Percentiles rank a stretch among this genome's conserved stretches.
phyloP scores from a whole-genome alignment of 768 basidiomycete species.

The Mrakia blollopis region DNA sequence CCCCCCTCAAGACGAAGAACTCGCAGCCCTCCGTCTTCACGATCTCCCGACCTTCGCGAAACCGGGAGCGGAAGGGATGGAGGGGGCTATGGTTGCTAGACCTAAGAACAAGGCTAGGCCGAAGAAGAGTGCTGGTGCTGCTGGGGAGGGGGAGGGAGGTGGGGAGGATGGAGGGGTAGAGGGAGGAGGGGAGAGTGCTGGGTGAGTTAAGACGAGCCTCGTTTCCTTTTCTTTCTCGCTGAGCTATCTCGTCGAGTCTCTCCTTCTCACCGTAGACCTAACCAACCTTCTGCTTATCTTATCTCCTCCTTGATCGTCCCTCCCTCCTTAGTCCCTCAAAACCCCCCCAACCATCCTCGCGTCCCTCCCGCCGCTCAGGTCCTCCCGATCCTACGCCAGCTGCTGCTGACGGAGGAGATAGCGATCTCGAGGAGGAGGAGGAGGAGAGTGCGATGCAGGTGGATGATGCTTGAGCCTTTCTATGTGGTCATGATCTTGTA shows the following conservation, averaged over 20 bases:
- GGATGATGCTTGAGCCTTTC: too few relatives aligned
- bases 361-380: constrained; percentile 1
- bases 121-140: neutral
- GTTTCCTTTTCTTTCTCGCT: neutral
- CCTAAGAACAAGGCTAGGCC: constrained; percentile 8
- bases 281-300: neutral
- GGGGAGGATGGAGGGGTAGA: neutral
- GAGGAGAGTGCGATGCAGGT: neutral
- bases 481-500: too few relatives aligned
- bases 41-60: neutral
- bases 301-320: neutral
- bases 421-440: neutral
- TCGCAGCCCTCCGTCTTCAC: neutral
- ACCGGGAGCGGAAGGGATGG: neutral
- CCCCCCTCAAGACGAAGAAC: neutral
- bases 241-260: neutral
- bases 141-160: neutral
- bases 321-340: neutral
- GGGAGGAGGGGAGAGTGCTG: neutral
- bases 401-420: neutral
- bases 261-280: neutral
- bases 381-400: neutral
- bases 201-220: neutral
- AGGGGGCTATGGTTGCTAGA: neutral
- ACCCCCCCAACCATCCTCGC: neutral